Conservation (phyloP, 495 filamentous ascomycete species). For the Xylaria flabelliformis region DNA sequence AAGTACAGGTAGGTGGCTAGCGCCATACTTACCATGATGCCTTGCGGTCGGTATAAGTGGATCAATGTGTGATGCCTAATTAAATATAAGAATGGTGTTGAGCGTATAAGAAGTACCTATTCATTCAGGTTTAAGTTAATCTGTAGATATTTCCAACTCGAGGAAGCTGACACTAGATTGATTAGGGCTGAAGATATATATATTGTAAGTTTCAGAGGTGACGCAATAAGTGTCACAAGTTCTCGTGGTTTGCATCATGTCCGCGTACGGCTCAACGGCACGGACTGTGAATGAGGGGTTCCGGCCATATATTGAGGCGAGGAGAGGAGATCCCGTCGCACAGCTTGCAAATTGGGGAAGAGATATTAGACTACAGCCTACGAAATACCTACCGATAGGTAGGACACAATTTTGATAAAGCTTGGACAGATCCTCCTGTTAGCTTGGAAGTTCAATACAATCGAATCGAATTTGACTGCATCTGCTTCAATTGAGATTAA, state of each 20-base stretch:
- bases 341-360: neutral
- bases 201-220: neutral
- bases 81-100: neutral
- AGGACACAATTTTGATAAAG: neutral
- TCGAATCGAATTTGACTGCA: neutral
- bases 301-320: neutral
- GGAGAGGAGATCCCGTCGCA: too few species aligned
- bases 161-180: neutral
- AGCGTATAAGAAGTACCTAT: neutral
- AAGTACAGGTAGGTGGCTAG: neutral
- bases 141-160: neutral
- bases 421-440: neutral
- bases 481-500: neutral
- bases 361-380: neutral
- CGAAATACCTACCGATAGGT: too few species aligned
- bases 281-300: constrained; percentile 6
- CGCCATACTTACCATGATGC: constrained; percentile 33
- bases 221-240: constrained; percentile 22
- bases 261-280: neutral
- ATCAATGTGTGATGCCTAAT: constrained; percentile 1
- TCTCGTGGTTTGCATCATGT: constrained; percentile 10
- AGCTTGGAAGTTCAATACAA: neutral
- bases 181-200: neutral
- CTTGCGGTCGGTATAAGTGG: neutral
- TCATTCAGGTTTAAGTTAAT: neutral